Evolutionary conservation across 768 basidiomycete genomes (phyloP), one percentile per base, ranked within the genome.

Genomic region (Tricholoma saponaceum): DNA sequence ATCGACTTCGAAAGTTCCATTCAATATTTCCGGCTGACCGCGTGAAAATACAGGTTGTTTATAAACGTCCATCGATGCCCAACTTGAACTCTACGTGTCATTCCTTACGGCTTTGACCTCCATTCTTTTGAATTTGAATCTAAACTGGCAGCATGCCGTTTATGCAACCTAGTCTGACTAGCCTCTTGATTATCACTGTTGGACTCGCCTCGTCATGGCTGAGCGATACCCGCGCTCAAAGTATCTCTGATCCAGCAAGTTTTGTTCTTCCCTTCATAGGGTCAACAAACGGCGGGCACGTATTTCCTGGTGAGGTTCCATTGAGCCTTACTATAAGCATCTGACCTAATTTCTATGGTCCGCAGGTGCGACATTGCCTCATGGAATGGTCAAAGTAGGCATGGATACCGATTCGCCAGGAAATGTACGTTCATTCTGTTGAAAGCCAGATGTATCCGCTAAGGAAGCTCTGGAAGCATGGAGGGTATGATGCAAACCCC

Each of bases 331-430:
- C 14, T 18, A 52, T 25, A 41, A 9, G 3, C 10, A 5, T 22
- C 33, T 54, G n/a, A 22, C 10, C 25, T 54, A 18, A 54, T 43
- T 14, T 4, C 7, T 28, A 39, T 53, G 7, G 2, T 35, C 26
- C 10, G 3, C 46, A 84, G 85, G 85, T 43, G 84, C 83, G 0
- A 86, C 83, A 2, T 63, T 84, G 20, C 86, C 86, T 2, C 84
- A 86, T 69, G 85, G 86, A n/a, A 84, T 86, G 85, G 77, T 81
- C 14, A 87, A 87, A 70, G 78, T 73, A 2, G 85, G 85, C 6
- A 80, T 86, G 79, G 85, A 87, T 63, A 86, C 84, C 0, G 82
- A 86, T 62, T 83, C 83, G 12, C 82, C 83, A 2, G 81, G 78
- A 63, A 83, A 83, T 65, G 83, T 83, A 61, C 32, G 75, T 66